A percentile compares a stretch with the other conserved stretches of the same genome.
Evolutionary conservation across 2,329 filamentous ascomycete genomes (phyloP).

Genomic region (Fusarium torreyae): DNA sequence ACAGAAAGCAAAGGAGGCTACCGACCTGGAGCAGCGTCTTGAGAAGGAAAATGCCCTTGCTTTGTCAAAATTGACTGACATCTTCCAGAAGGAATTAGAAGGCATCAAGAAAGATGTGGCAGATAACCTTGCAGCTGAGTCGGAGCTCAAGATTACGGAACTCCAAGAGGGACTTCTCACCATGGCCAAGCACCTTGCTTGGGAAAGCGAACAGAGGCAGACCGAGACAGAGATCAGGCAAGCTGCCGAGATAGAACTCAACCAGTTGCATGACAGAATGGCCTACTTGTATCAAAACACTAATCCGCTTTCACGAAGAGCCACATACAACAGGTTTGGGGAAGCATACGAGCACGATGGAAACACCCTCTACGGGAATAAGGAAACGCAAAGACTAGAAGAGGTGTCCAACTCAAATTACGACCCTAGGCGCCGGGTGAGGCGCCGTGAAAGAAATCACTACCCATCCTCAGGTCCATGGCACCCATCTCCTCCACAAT

Average conservation of each 20-base stretch:
- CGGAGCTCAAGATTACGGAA: not conserved
- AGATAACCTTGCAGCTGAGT: not conserved
- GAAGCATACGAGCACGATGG: not conserved
- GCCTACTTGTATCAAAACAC: not conserved
- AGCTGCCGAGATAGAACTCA: too few species aligned
- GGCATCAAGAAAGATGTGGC: not conserved
- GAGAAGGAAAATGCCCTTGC: not conserved
- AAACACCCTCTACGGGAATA: not conserved
- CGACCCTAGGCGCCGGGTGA: not conserved
- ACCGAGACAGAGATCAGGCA: not conserved
- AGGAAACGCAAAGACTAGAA: not conserved
- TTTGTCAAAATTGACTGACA: not conserved
- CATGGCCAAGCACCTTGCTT: not conserved
- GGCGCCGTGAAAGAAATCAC: not conserved
- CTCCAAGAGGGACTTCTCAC: not conserved
- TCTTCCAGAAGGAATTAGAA: not conserved
- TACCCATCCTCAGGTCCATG: not conserved
- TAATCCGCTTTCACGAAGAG: not conserved
- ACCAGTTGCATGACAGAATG: not conserved
- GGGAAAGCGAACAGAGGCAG: not conserved
- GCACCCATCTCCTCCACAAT: not conserved
- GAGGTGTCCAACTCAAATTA: not conserved
- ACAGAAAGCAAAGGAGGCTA: not conserved
- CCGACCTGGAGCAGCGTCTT: not conserved
- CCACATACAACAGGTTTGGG: not conserved